Evolutionary conservation across 176 grass and related monocot genomes (phyloP).

Genomic region (Musa beccarii): DNA sequence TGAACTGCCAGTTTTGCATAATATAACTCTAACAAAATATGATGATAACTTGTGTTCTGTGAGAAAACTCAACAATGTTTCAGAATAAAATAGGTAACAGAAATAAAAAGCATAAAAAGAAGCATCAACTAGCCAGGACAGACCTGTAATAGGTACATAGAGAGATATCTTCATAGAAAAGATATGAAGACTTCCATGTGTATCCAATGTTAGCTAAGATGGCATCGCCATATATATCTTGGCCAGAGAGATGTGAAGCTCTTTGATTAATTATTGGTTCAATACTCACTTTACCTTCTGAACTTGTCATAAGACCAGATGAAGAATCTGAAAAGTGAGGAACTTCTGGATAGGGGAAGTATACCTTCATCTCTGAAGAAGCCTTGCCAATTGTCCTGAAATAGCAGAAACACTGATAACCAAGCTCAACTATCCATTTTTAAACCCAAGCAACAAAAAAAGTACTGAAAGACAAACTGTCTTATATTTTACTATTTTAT

Average conservation of each 20-base stretch:
- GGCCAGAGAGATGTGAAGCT: slow-evolving; percentile 78
- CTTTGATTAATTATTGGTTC: slow-evolving; percentile 44
- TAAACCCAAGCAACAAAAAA: not conserved
- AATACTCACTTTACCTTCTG: slow-evolving; percentile 26
- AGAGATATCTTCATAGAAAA: slow-evolving; percentile 62
- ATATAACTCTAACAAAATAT: too few species aligned
- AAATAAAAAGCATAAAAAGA: not conserved
- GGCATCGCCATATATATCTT: slow-evolving; percentile 82
- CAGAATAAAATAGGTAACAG: not conserved
- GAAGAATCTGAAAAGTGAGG: slow-evolving; percentile 32
- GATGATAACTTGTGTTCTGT: too few species aligned
- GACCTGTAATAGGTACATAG: slow-evolving; percentile 78
- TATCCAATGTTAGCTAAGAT: slow-evolving; percentile 85
- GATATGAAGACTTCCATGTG: slow-evolving; percentile 58
- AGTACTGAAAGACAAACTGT: not conserved
- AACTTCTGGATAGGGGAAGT: slow-evolving; percentile 52
- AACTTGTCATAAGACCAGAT: slow-evolving; percentile 7
- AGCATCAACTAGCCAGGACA: not conserved
- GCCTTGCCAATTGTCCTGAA: slow-evolving; percentile 88
- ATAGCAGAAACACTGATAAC: slow-evolving; percentile 25
- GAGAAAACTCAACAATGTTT: too few species aligned
- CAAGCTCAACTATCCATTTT: slow-evolving; percentile 3
- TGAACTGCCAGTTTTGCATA: too few species aligned
- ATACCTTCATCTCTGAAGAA: slow-evolving; percentile 82
- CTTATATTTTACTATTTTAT: slow-evolving; percentile 10